Evolutionary conservation across 257 asterid species (phyloP).

Genomic region (Solanum pinnatisectum): DNA sequence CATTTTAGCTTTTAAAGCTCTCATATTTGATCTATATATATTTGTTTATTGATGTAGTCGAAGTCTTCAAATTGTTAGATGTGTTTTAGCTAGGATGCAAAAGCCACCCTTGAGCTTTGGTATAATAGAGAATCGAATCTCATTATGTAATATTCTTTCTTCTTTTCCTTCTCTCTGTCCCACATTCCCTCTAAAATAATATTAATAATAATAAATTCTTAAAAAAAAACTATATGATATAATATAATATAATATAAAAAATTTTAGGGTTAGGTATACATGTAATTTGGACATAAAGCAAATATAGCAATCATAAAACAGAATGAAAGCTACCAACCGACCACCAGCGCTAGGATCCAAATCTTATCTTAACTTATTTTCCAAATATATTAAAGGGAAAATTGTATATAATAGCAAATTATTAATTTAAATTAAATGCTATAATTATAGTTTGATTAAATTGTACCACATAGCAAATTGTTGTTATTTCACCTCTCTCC

Average conservation of each 20-base stretch:
- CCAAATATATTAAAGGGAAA: not conserved
- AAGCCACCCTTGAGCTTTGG: too few relatives aligned
- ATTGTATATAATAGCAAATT: too few relatives aligned
- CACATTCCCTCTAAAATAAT: not conserved
- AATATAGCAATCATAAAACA: not conserved
- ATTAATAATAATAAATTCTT: too few relatives aligned
- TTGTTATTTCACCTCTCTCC: too few relatives aligned
- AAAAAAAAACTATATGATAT: too few relatives aligned
- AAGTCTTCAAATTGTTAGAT: too few relatives aligned
- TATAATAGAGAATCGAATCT: not conserved
- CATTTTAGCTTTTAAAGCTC: too few relatives aligned
- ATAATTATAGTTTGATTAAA: too few relatives aligned
- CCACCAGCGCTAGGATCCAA: not conserved
- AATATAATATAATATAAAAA: not conserved
- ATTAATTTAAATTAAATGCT: too few relatives aligned
- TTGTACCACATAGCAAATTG: too few relatives aligned
- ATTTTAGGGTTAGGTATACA: not conserved
- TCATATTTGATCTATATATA: too few relatives aligned
- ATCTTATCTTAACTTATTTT: not conserved
- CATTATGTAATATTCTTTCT: not conserved
- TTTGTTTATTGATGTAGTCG: accelerated
- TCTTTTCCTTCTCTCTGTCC: not conserved
- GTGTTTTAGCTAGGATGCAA: too few relatives aligned
- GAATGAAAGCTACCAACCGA: not conserved
- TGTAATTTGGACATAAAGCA: not conserved